Evolutionary conservation across 2,329 filamentous ascomycete genomes (phyloP).

Genomic region (Ustilaginoidea virens): DNA sequence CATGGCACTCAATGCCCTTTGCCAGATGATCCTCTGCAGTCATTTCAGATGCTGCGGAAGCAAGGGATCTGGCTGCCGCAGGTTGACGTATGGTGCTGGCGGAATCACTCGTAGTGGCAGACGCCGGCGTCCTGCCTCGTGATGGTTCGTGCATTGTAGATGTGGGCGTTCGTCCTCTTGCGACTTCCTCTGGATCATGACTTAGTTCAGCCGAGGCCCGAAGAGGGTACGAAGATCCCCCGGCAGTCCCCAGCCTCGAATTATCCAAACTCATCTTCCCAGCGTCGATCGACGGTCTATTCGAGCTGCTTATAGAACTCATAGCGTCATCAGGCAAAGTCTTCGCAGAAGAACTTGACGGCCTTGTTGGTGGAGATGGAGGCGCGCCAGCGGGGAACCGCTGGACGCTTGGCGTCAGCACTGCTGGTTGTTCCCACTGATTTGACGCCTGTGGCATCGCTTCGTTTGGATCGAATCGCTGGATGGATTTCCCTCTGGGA

Average conservation of each 20-base stretch:
- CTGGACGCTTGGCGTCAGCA: constrained; percentile 25
- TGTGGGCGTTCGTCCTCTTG: constrained; percentile 28
- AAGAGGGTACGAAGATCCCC: constrained; percentile 27
- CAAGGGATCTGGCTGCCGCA: constrained; percentile 26
- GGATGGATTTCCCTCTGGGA: constrained; percentile 66
- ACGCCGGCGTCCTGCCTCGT: constrained; percentile 29
- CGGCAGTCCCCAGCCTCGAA: constrained; percentile 18
- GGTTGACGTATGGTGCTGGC: constrained; percentile 33
- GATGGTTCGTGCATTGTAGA: constrained; percentile 22
- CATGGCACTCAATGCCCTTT: constrained; percentile 81
- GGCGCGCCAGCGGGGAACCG: constrained; percentile 31
- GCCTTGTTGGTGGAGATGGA: constrained; percentile 45
- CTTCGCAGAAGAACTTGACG: constrained; percentile 37
- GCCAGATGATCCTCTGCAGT: constrained; percentile 78
- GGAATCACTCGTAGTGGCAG: constrained; percentile 35
- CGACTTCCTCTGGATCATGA: constrained; percentile 31
- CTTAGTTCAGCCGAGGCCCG: constrained; percentile 28
- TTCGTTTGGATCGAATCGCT: constrained; percentile 50
- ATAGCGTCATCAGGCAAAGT: constrained; percentile 21
- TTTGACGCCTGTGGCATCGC: constrained; percentile 35
- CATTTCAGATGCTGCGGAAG: constrained; percentile 49
- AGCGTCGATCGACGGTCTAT: constrained; percentile 32
- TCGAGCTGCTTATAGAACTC: constrained; percentile 14
- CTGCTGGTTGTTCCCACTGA: constrained; percentile 44
- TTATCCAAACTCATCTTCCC: constrained; percentile 35